Percentiles rank a stretch among this genome's conserved stretches.
Evolutionary conservation across 2,329 filamentous ascomycete species (phyloP).

Genomic region (Aspergillus fumigatiaffinis): DNA sequence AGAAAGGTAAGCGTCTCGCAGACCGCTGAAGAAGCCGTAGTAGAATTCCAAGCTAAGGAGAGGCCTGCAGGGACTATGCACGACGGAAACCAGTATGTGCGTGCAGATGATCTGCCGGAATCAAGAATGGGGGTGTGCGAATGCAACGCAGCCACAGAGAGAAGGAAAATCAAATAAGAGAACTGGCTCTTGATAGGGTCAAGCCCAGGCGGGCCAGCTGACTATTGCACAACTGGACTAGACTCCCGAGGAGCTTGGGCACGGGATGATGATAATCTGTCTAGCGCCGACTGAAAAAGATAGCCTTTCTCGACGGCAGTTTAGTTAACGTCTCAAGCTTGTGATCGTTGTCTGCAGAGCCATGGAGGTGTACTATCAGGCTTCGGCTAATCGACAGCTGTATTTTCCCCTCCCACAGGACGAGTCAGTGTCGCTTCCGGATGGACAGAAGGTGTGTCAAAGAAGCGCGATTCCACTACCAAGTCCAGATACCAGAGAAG

Average conservation of each 20-base stretch:
- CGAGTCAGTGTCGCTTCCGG: neutral
- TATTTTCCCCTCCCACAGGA: neutral
- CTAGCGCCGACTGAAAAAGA: constrained; percentile 11
- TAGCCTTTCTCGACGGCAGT: constrained; percentile 4
- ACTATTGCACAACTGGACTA: constrained; percentile 24
- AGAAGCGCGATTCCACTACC: neutral
- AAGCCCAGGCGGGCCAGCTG: constrained; percentile 32
- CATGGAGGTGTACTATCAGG: neutral
- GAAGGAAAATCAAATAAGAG: constrained; percentile 3
- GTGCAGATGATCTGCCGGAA: constrained; percentile 51
- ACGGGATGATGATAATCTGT: constrained; percentile 11
- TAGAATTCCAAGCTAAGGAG: constrained; percentile 18
- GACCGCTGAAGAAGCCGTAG: constrained; percentile 12
- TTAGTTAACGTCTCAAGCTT: constrained; percentile 14
- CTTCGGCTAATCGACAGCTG: neutral
- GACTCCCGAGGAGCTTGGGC: constrained; percentile 19
- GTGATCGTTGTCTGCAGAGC: constrained; percentile 13
- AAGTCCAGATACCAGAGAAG: constrained; percentile 11
- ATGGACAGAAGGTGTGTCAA: neutral
- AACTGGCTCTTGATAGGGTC: constrained; percentile 16
- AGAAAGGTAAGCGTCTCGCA: constrained; percentile 7
- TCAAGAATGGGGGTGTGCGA: constrained; percentile 17
- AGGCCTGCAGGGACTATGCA: constrained; percentile 44
- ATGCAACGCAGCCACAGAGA: constrained; percentile 7
- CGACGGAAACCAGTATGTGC: constrained; percentile 33